Conservation (phyloP, 768 basidiomycete species). For the Hygrocybe punicea region DNA sequence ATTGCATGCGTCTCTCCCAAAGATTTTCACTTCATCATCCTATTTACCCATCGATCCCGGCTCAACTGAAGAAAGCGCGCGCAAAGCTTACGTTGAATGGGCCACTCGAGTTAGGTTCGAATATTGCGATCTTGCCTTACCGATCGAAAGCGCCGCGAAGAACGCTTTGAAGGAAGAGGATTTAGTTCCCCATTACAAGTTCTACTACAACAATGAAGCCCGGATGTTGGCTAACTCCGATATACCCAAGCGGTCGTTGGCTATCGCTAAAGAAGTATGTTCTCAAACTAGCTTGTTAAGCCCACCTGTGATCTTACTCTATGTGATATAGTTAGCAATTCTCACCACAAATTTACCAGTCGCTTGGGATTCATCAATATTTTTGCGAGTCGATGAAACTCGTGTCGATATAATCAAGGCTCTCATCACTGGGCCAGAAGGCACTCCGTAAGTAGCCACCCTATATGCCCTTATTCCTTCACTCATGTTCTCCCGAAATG, state of each 20-base stretch:
- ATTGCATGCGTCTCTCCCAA: conserved; percentile 72
- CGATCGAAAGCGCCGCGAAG: conserved; percentile 22
- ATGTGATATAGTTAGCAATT: conserved; percentile 74
- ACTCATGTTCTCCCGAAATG: conserved; percentile 1
- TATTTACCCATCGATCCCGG: conserved; percentile 48
- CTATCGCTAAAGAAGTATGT: conserved; percentile 88
- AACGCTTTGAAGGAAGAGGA: conserved; percentile 40
- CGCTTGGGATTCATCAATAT: conserved; percentile 92
- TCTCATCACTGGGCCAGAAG: conserved; percentile 89
- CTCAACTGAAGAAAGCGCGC: conserved; percentile 61
- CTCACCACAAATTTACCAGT: conserved; percentile 93
- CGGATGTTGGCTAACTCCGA: conserved; percentile 80
- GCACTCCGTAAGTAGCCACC: conserved; percentile 69
- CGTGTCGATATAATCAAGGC: conserved; percentile 91
- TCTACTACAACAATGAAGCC: conserved; percentile 78
- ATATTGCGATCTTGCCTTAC: conserved; percentile 80
- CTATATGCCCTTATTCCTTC: conserved; percentile 1
- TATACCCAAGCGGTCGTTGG: conserved; percentile 86
- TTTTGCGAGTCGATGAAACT: conserved; percentile 87
- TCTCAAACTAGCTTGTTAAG: neutral
- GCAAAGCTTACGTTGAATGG: conserved; percentile 79
- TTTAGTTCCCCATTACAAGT: conserved; percentile 70
- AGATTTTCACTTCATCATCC: conserved; percentile 51
- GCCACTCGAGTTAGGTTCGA: conserved; percentile 79
- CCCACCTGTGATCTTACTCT: neutral